Conservation (phyloP, 2,329 filamentous ascomycete species). For the Ceratocystis smalleyi region DNA sequence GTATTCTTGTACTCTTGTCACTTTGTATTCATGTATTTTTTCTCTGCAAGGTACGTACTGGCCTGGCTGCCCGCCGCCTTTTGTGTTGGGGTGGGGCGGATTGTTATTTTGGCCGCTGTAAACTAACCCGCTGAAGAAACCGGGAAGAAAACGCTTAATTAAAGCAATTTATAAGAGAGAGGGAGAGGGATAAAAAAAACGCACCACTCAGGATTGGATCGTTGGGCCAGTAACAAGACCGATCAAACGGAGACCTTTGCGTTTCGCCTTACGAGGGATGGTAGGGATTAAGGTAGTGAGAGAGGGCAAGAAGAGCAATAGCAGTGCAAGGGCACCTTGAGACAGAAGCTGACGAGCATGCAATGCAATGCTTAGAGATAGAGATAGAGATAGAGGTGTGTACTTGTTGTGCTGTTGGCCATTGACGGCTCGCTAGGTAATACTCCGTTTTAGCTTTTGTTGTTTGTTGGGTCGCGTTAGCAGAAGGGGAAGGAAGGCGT, state of each 20-base stretch:
- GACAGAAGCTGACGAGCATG: not conserved
- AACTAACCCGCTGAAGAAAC: not conserved
- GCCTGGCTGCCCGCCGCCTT: not conserved
- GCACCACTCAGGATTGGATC: too few species aligned
- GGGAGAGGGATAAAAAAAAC: too few species aligned
- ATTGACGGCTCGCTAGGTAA: not conserved
- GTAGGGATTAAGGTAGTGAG: not conserved
- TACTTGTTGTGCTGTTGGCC: too few species aligned
- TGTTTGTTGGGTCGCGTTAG: not conserved
- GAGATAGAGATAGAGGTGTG: not conserved
- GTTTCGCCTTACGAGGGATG: not conserved
- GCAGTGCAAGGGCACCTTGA: not conserved
- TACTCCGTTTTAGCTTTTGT: not conserved
- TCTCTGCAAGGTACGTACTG: not conserved
- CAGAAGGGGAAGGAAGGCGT: not conserved
- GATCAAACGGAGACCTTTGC: too few species aligned
- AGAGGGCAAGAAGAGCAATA: not conserved
- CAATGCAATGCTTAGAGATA: not conserved
- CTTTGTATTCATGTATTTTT: not conserved
- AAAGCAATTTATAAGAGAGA: not conserved
- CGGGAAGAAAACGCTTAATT: too few species aligned
- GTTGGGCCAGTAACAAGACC: too few species aligned
- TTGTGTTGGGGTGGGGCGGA: constrained; percentile 7
- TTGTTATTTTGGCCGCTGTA: constrained; percentile 4
- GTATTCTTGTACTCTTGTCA: not conserved